Conservation (phyloP, 179 eudicot genomes). For the Nepenthes alata region DNA sequence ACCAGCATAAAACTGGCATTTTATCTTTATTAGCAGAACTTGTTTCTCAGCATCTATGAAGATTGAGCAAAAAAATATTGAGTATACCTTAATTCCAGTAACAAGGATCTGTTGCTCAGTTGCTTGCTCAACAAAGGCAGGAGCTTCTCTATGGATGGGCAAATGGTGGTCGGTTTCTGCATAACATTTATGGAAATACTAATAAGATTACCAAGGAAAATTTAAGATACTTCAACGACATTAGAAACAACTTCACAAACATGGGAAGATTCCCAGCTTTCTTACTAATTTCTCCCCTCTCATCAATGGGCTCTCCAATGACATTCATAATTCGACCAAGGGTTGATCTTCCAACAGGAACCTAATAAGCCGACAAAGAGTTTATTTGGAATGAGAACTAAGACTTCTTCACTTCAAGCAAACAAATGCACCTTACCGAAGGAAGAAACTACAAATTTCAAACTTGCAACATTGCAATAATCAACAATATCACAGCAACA, state of each 20-base stretch:
- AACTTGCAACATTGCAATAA: no score
- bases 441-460: no score
- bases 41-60: not conserved
- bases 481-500: no score
- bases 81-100: slow-evolving; percentile 83
- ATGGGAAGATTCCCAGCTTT: not conserved
- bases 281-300: slow-evolving; percentile 89
- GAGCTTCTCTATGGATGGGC: slow-evolving; percentile 98
- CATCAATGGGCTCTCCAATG: slow-evolving; percentile 96
- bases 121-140: slow-evolving; percentile 93
- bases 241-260: not conserved
- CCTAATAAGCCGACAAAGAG: slow-evolving; percentile 23
- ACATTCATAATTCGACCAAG: slow-evolving; percentile 99
- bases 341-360: slow-evolving; percentile 98
- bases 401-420: no score
- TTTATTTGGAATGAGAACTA: no score
- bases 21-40: no score
- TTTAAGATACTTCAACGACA: no score
- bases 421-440: no score
- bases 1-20: not conserved
- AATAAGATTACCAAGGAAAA: no score
- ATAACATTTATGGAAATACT: not conserved
- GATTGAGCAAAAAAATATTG: not conserved
- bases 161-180: slow-evolving; percentile 79
- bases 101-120: slow-evolving; percentile 96